Evolutionary conservation across 192 early-diverging fungal genomes (phyloP).

Genomic region (Lunasporangiospora selenospora): DNA sequence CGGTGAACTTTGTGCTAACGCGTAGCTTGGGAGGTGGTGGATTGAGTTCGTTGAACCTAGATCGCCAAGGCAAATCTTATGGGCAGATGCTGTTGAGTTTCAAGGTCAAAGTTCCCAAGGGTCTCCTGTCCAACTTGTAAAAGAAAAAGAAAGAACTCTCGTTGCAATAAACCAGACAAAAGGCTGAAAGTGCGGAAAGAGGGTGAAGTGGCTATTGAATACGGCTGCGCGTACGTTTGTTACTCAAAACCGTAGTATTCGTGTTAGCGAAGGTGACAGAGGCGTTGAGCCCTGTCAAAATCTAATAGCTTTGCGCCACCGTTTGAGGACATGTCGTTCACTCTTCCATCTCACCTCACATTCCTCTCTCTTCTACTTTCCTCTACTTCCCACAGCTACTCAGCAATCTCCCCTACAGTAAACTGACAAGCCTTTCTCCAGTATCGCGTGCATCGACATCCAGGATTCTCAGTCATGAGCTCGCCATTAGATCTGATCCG

Average conservation of each 20-base stretch:
- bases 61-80: slow-evolving; percentile 74
- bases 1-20: slow-evolving; percentile 71
- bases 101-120: slow-evolving; percentile 60
- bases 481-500: slow-evolving; percentile 40
- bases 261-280: no score
- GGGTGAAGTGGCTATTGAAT: no score
- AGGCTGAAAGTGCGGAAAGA: no score
- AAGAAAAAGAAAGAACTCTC: no score
- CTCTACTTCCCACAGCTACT: neutral
- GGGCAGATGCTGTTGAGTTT: slow-evolving; percentile 64
- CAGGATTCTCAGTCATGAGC: no score
- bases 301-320: no score
- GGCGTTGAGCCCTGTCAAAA: no score
- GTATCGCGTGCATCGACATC: no score
- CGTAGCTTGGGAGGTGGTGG: slow-evolving; percentile 68
- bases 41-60: slow-evolving; percentile 62
- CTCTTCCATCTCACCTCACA: neutral
- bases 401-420: neutral
- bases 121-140: slow-evolving; percentile 43
- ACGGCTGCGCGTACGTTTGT: no score
- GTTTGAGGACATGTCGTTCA: no score
- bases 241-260: no score
- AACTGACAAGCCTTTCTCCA: neutral
- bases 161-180: no score
- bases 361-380: neutral